A percentile compares a stretch with the other conserved stretches of the same genome.
Evolutionary conservation across 2,329 filamentous ascomycete species (phyloP).

Genomic region (Ophiostoma sp.): DNA sequence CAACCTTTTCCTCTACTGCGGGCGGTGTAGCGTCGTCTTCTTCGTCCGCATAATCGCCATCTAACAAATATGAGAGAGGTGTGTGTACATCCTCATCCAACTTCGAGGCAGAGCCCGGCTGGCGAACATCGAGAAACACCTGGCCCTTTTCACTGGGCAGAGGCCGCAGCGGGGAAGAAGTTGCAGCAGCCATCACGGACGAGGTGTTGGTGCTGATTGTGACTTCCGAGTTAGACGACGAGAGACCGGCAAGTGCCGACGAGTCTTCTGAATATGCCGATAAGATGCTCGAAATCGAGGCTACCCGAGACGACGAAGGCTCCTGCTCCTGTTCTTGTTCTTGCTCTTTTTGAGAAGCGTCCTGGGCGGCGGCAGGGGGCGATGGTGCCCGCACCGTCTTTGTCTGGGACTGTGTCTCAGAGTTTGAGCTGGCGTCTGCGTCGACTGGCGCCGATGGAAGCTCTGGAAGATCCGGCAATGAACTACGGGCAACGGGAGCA

Average conservation of each 20-base stretch:
- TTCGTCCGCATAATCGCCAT: slow-evolving; percentile 22
- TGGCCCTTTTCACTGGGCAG: slow-evolving; percentile 4
- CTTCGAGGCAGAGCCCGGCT: background rate
- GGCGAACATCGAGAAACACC: background rate
- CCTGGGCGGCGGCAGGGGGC: slow-evolving; percentile 17
- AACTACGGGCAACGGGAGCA: background rate
- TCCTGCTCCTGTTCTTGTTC: slow-evolving; percentile 16
- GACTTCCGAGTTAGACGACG: slow-evolving; percentile 40
- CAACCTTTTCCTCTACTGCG: background rate
- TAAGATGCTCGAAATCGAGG: slow-evolving; percentile 55
- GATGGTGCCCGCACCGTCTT: slow-evolving; percentile 29
- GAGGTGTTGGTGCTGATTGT: slow-evolving; percentile 41
- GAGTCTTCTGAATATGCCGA: slow-evolving; percentile 51
- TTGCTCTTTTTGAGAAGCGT: background rate
- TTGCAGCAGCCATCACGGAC: slow-evolving; percentile 35
- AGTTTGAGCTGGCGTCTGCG: background rate
- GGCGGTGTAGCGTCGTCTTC: background rate
- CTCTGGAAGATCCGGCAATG: background rate
- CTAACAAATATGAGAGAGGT: slow-evolving; percentile 29
- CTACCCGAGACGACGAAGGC: slow-evolving; percentile 31
- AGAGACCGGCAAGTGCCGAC: slow-evolving; percentile 15
- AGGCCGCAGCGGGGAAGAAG: slow-evolving; percentile 31
- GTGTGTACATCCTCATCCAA: slow-evolving; percentile 20
- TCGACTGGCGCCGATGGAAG: background rate
- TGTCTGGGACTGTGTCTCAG: slow-evolving; percentile 29